Percentiles rank a stretch among this genome's conserved stretches.
These are phyloP conservation scores for Boletus tylopilopsis DNA, from an alignment of 768 basidiomycete genomes.

Conservation along the genomic window DNA sequence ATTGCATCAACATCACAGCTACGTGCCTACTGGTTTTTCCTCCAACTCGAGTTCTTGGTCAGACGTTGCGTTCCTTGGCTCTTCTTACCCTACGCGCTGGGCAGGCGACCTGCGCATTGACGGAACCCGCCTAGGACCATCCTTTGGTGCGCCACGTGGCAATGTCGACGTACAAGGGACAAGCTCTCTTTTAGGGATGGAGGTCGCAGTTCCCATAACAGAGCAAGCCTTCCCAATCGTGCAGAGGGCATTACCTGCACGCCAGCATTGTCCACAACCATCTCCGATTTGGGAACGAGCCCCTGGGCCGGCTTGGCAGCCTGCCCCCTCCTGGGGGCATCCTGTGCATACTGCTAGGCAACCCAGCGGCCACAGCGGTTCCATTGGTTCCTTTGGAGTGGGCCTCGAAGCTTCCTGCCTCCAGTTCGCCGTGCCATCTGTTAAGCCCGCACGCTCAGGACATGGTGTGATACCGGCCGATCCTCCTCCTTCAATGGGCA, in stretches of 20 bases:
- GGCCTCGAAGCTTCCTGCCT: neutral
- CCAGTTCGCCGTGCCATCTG: neutral
- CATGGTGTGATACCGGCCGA: neutral
- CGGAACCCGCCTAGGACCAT: neutral
- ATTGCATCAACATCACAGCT: neutral
- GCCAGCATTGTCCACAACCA: neutral
- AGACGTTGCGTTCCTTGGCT: too few species aligned
- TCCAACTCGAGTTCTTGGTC: conserved; percentile 3
- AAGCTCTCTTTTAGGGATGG: neutral
- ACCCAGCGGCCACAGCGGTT: neutral
- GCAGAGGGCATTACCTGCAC: neutral
- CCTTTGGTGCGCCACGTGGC: neutral
- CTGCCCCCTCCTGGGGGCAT: conserved; percentile 1
- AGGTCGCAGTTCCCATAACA: neutral
- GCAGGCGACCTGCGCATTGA: neutral
- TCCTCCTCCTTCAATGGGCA: neutral
- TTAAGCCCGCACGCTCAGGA: neutral
- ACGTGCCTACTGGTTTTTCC: neutral
- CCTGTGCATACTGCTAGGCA: conserved; percentile 1
- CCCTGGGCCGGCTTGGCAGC: neutral
- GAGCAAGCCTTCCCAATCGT: conserved; percentile 1
- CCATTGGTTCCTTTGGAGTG: neutral
- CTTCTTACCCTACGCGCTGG: neutral
- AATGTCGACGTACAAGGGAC: neutral
- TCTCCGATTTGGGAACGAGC: neutral